A percentile compares a stretch with the other conserved stretches of the same genome.
These are phyloP conservation scores for Pholiota adiposa DNA, from an alignment of 1,284 basidiomycete genomes.

Conservation along the genomic window DNA sequence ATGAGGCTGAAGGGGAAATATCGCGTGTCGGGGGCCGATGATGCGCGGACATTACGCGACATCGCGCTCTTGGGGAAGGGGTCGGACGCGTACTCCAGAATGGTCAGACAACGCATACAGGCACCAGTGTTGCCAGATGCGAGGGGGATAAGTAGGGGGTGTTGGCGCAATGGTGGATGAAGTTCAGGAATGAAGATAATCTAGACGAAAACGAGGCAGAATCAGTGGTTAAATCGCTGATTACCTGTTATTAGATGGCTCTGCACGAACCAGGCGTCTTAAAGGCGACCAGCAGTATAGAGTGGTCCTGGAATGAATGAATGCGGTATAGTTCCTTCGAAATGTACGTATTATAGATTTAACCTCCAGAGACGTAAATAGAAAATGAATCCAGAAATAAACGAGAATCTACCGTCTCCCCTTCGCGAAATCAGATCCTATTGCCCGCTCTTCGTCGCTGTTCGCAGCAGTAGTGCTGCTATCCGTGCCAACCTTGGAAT, in stretches of 20 bases:
- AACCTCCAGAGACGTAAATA: slow-evolving; percentile 24
- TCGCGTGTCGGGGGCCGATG: too few relatives aligned
- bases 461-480: slow-evolving; percentile 37
- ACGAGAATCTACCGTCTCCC: slow-evolving; percentile 20
- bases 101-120: too few relatives aligned
- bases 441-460: slow-evolving; percentile 29
- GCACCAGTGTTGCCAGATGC: too few relatives aligned
- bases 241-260: neutral
- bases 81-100: too few relatives aligned
- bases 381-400: slow-evolving; percentile 8
- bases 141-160: too few relatives aligned
- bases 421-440: slow-evolving; percentile 16
- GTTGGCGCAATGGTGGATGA: too few relatives aligned
- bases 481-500: slow-evolving; percentile 46
- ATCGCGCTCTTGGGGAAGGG: too few relatives aligned
- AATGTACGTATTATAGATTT: slow-evolving; percentile 29
- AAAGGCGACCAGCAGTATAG: neutral
- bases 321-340: slow-evolving; percentile 15
- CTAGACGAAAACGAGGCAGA: neutral
- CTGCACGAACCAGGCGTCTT: neutral
- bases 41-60: too few relatives aligned
- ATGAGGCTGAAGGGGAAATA: too few relatives aligned
- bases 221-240: neutral
- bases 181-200: too few relatives aligned
- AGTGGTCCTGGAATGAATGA: slow-evolving; percentile 7